Percentiles rank a stretch among this genome's conserved stretches.
phyloP scores from a whole-genome alignment of 371 early-diverging fungal genomes.

The Blakeslea trispora region DNA sequence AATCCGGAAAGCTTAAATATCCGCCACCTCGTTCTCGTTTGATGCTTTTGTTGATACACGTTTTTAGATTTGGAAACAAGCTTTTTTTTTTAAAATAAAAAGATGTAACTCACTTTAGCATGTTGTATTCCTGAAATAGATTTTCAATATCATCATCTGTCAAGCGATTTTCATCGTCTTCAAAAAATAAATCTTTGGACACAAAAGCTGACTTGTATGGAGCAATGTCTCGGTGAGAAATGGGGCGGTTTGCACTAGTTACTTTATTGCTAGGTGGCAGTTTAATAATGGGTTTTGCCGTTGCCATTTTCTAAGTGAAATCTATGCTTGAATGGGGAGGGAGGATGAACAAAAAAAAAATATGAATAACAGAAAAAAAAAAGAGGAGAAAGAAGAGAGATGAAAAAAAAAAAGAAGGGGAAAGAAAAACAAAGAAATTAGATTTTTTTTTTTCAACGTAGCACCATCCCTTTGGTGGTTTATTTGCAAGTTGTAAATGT shows the following conservation, averaged over 20 bases:
- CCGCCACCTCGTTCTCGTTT: slow-evolving; percentile 36
- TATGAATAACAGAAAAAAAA: no score
- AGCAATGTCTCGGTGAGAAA: slow-evolving; percentile 3
- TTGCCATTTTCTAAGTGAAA: slow-evolving; percentile 1
- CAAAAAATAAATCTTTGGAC: slow-evolving; percentile 16
- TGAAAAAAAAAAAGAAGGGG: no score
- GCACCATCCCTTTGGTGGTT: neutral
- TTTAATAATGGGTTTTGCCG: slow-evolving; percentile 24
- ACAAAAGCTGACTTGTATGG: neutral
- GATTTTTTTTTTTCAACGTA: slow-evolving; percentile 1
- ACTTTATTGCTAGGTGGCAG: slow-evolving; percentile 30
- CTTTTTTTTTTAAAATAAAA: slow-evolving; percentile 1
- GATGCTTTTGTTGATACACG: slow-evolving; percentile 19
- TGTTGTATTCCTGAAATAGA: slow-evolving; percentile 18
- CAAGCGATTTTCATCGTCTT: slow-evolving; percentile 16
- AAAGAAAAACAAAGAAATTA: no score
- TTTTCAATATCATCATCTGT: slow-evolving; percentile 19
- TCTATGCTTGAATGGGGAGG: no score
- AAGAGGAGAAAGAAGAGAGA: no score
- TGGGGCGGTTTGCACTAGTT: slow-evolving; percentile 11
- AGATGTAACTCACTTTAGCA: slow-evolving; percentile 18
- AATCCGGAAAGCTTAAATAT: slow-evolving; percentile 32
- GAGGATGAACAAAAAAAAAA: no score
- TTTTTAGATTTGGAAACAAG: slow-evolving; percentile 12
- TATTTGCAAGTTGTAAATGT: neutral